A percentile compares a stretch with the other conserved stretches of the same genome.
phyloP scores from a whole-genome alignment of 2,329 filamentous ascomycete species.

The Cytospora piceae region DNA sequence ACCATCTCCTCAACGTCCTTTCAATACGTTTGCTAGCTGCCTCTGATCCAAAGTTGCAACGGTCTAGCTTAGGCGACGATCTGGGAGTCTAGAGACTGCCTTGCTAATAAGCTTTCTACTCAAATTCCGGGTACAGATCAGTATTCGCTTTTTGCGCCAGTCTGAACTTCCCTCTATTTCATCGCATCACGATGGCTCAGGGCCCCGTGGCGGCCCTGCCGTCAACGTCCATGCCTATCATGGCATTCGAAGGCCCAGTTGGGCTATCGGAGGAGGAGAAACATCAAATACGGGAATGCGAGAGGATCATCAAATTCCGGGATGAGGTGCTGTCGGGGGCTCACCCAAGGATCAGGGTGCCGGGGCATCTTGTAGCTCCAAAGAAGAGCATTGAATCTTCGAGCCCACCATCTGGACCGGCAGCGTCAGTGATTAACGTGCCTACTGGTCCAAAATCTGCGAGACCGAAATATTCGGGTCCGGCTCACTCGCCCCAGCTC shows the following conservation, averaged over 20 bases:
- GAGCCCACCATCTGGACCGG: slow-evolving; percentile 32
- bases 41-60: slow-evolving; percentile 1
- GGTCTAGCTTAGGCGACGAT: slow-evolving; percentile 3
- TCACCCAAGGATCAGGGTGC: slow-evolving; percentile 65
- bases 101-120: slow-evolving; percentile 20
- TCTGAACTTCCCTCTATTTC: slow-evolving; percentile 4
- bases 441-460: slow-evolving; percentile 27
- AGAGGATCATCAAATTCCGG: slow-evolving; percentile 79
- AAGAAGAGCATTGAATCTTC: slow-evolving; percentile 30
- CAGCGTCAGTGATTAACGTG: slow-evolving; percentile 19
- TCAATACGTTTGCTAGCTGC: slow-evolving; percentile 15
- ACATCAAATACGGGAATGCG: slow-evolving; percentile 70
- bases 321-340: slow-evolving; percentile 80
- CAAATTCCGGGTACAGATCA: slow-evolving; percentile 13
- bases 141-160: slow-evolving; percentile 20
- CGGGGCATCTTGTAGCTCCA: slow-evolving; percentile 44
- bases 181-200: slow-evolving; percentile 31
- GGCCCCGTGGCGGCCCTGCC: slow-evolving; percentile 28
- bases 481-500: slow-evolving; percentile 24
- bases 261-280: slow-evolving; percentile 50
- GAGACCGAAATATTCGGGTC: slow-evolving; percentile 27
- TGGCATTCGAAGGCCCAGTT: slow-evolving; percentile 30
- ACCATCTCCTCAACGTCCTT: slow-evolving; percentile 2
- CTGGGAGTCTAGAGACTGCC: slow-evolving; percentile 12
- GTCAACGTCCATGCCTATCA: slow-evolving; percentile 10